Base-by-base conservation (phyloP, 2,329 filamentous ascomycete species). In the Helotiales sp. region DNA sequence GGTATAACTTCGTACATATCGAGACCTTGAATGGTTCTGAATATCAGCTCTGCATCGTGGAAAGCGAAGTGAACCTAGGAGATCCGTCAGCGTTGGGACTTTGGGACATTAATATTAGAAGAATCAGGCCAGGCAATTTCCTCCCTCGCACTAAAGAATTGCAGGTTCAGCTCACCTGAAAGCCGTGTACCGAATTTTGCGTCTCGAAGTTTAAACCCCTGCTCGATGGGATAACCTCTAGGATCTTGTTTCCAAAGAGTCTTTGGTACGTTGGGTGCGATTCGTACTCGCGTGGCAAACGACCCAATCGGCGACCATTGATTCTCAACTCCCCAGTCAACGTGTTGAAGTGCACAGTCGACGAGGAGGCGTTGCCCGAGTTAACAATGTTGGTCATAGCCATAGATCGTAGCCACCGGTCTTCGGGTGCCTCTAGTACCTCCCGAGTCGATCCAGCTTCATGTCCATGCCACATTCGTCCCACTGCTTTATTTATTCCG, bases 301-400 rank as follows among this genome's bases (percentile, higher is more conserved):
- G 74, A 3, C 74, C 67, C 0, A 84, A 62, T 0, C 80, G 81
- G 1, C 70, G 40, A 0, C 82, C 82, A 55, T 84, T 74, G 0
- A 86, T 75, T 0, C 84, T 72, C 0, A 87, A 69, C 24, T 78
- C 72, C 0, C 78, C 82, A 0, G 74, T 79, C 2, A 87, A 61
- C 0, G 83, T 49, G 59, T 83, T 82, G 61, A 78, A 79, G 25
- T 79, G 75, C 3, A 81, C 72, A 2, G 29, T 5, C 22, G 72
- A 61, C 4, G 60, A 29, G 33, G 25, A 38, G 31, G 15, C 49
- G 50, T n/a, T 13, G 17, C 15, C 57, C 8, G 9, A 24, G 25
- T 30, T 42, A 7, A 25, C 52, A 4, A 68, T 70, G 5, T 38
- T 57, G 1, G 63, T 71, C 8, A 59, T 52, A n/a, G n/a, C n/a